phyloP scores from a whole-genome alignment of 352 stramenopile genomes.

The Phytophthora sansomeana region DNA sequence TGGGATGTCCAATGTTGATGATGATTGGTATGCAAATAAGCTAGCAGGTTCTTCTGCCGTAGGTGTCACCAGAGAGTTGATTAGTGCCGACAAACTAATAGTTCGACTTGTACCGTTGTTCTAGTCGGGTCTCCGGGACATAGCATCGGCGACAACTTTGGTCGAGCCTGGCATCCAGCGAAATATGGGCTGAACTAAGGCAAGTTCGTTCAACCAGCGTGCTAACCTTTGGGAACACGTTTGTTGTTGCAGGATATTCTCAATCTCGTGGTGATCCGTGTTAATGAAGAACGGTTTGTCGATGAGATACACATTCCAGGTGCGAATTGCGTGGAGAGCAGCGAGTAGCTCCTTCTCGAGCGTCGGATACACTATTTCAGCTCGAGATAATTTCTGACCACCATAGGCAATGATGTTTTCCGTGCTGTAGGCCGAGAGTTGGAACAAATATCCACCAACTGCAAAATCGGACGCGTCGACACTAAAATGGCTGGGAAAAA shows the following conservation, averaged over 20 bases:
- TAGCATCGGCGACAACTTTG: conserved; percentile 1
- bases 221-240: conserved; percentile 9
- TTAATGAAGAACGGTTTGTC: conserved; percentile 15
- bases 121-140: neutral
- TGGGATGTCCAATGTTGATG: neutral
- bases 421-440: neutral
- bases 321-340: conserved; percentile 14
- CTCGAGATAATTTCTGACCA: conserved; percentile 15
- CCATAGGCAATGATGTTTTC: conserved; percentile 15
- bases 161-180: neutral
- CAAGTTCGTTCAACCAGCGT: conserved; percentile 3
- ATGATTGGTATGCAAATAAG: neutral
- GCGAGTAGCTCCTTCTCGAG: conserved; percentile 19
- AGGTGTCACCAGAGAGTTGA: conserved; percentile 2
- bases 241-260: conserved; percentile 16
- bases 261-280: conserved; percentile 17
- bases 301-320: conserved; percentile 20
- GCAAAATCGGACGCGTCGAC: conserved; percentile 18
- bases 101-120: conserved; percentile 2
- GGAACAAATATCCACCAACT: conserved; percentile 26
- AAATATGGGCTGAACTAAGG: neutral
- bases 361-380: conserved; percentile 18
- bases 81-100: conserved; percentile 8
- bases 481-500: conserved; percentile 9
- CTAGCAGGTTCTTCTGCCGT: neutral